phyloP scores from a whole-genome alignment of 78 protist genomes.

The Emiliania huxleyi region DNA sequence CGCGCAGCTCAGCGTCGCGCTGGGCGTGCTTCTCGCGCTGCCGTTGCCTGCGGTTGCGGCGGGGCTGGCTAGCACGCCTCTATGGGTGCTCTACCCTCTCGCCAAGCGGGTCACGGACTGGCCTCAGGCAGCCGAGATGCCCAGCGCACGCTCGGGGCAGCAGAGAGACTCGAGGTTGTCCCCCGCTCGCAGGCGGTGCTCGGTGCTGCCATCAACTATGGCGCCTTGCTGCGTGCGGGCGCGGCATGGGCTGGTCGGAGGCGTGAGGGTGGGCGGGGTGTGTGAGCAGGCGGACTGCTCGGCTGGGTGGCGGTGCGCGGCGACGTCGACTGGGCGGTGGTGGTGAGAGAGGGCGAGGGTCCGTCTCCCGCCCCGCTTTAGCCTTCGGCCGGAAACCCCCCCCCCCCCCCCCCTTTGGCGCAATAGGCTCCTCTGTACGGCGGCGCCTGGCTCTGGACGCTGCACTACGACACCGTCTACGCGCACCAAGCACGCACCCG shows the following conservation, averaged over 20 bases:
- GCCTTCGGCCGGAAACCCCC: too few species aligned
- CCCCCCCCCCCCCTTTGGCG: too few species aligned
- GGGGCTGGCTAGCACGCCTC: conserved; percentile 67
- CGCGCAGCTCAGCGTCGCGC: conserved; percentile 52
- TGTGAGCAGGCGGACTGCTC: too few species aligned
- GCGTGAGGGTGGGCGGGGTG: too few species aligned
- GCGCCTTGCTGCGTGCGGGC: too few species aligned
- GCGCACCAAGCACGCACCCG: conserved; percentile 67
- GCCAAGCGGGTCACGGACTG: conserved; percentile 82
- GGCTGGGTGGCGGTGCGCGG: conserved; percentile 78
- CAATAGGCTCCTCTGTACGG: not conserved
- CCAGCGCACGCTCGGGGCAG: too few species aligned
- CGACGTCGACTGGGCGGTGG: conserved; percentile 23
- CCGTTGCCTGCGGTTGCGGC: conserved; percentile 35
- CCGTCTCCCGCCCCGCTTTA: too few species aligned
- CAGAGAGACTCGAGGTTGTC: too few species aligned
- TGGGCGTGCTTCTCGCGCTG: conserved; percentile 43
- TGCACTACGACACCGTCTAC: conserved; percentile 88
- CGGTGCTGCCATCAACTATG: conserved; percentile 91
- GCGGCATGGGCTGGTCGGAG: too few species aligned
- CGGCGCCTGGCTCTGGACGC: conserved; percentile 81
- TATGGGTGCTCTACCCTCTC: conserved; percentile 81
- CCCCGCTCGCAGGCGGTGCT: conserved; percentile 63
- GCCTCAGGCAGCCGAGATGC: too few species aligned
- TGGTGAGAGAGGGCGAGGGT: too few species aligned